Evolutionary conservation across 179 eudicot genomes (phyloP).

Genomic region (Nepenthes alata): DNA sequence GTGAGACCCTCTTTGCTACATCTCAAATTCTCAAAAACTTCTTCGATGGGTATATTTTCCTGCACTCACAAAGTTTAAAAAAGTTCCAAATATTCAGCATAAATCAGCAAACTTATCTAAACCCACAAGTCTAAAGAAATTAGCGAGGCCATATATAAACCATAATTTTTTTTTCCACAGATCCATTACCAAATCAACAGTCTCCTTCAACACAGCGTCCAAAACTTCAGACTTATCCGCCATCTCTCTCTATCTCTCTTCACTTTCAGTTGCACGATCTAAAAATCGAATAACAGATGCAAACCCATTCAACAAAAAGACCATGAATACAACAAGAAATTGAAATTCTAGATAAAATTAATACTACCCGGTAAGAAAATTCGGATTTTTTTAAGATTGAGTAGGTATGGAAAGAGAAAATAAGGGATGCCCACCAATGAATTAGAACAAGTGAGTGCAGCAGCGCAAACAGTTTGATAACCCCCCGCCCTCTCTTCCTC

Average conservation of each 20-base stretch:
- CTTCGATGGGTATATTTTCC: conserved; percentile 43
- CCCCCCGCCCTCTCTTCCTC: background rate
- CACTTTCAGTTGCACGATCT: conserved; percentile 21
- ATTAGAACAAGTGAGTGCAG: conserved; percentile 1
- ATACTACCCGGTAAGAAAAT: background rate
- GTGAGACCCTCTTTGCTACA: conserved; percentile 34
- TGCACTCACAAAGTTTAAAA: conserved; percentile 8
- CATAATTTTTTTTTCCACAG: conserved; percentile 8
- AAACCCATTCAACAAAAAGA: conserved; percentile 11
- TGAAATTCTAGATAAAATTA: background rate
- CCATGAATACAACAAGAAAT: conserved; percentile 3
- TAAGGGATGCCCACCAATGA: background rate
- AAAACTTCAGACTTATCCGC: conserved; percentile 66
- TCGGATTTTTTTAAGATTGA: background rate
- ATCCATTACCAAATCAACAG: conserved; percentile 93
- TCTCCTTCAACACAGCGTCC: conserved; percentile 81
- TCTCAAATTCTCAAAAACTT: conserved; percentile 32
- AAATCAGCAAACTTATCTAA: background rate
- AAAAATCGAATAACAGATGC: conserved; percentile 6
- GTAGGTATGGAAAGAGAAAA: background rate
- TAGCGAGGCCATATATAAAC: background rate
- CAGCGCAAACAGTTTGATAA: conserved; percentile 2
- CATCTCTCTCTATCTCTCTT: conserved; percentile 23
- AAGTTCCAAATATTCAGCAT: background rate
- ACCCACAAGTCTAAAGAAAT: conserved; percentile 2